phyloP scores from a whole-genome alignment of 148 eudicot genomes.

The Polygonum aviculare region DNA sequence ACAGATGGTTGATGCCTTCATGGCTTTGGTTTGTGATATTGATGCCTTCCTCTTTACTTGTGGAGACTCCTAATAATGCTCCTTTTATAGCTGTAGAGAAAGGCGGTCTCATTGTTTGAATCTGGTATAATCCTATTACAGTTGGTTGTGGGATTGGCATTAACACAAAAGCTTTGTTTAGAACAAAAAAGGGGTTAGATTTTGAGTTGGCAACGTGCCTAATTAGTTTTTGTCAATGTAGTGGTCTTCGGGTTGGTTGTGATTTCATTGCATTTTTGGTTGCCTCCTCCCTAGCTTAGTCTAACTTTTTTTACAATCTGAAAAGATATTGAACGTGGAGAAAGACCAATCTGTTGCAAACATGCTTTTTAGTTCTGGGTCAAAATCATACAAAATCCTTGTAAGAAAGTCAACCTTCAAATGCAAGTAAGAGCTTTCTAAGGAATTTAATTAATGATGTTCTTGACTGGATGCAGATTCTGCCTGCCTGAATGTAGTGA shows the following conservation, averaged over 20 bases:
- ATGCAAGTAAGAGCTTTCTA: neutral
- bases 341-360: neutral
- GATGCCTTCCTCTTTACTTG: neutral
- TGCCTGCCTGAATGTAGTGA: neutral
- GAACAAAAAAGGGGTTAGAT: neutral
- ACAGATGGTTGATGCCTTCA: constrained; percentile 12
- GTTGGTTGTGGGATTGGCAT: neutral
- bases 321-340: neutral
- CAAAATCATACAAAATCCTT: neutral
- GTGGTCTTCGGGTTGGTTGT: neutral
- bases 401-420: neutral
- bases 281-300: neutral
- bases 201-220: neutral
- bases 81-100: neutral
- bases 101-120: neutral
- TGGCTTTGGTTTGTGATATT: neutral
- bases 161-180: neutral
- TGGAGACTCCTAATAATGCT: neutral
- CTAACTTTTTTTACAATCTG: too few species aligned
- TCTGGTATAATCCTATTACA: neutral
- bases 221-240: neutral
- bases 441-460: neutral
- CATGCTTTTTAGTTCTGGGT: too few species aligned
- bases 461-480: neutral
- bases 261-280: neutral